phyloP scores from a whole-genome alignment of 192 early-diverging fungal species.

The Coemansia sp. region DNA sequence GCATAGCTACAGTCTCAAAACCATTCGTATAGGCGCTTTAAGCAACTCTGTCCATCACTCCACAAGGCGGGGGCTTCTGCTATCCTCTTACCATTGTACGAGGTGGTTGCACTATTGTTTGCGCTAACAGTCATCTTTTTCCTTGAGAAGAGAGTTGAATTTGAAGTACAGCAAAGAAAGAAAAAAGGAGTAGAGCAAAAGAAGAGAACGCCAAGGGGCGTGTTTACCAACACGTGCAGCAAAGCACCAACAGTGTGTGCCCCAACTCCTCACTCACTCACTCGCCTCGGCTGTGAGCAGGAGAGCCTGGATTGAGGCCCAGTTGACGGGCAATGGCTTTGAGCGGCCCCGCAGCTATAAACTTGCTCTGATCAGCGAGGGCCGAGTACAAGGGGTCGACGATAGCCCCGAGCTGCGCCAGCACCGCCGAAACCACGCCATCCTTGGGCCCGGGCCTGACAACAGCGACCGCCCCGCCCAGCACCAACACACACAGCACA shows the following conservation, averaged over 20 bases:
- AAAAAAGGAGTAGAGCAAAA: neutral
- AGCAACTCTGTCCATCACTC: neutral
- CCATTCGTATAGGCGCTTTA: neutral
- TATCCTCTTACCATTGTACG: neutral
- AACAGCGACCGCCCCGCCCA: slow-evolving; percentile 21
- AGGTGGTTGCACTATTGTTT: neutral
- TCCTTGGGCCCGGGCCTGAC: slow-evolving; percentile 32
- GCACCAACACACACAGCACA: slow-evolving; percentile 19
- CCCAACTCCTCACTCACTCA: neutral
- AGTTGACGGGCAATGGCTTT: slow-evolving; percentile 20
- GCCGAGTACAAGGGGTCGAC: slow-evolving; percentile 32
- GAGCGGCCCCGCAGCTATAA: slow-evolving; percentile 16
- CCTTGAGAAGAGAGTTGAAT: neutral
- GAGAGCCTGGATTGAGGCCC: slow-evolving; percentile 23
- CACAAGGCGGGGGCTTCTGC: neutral
- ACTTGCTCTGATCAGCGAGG: slow-evolving; percentile 27
- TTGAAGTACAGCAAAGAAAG: neutral
- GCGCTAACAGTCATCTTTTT: neutral
- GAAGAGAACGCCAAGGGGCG: neutral
- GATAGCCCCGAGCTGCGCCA: slow-evolving; percentile 32
- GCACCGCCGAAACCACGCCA: slow-evolving; percentile 19
- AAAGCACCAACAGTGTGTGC: neutral
- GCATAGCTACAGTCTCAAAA: neutral
- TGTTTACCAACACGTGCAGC: slow-evolving; percentile 3
- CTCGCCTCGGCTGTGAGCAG: neutral